Evolutionary conservation across 495 filamentous ascomycete genomes (phyloP).

Genomic region (Astrothelium subdiscretum): DNA sequence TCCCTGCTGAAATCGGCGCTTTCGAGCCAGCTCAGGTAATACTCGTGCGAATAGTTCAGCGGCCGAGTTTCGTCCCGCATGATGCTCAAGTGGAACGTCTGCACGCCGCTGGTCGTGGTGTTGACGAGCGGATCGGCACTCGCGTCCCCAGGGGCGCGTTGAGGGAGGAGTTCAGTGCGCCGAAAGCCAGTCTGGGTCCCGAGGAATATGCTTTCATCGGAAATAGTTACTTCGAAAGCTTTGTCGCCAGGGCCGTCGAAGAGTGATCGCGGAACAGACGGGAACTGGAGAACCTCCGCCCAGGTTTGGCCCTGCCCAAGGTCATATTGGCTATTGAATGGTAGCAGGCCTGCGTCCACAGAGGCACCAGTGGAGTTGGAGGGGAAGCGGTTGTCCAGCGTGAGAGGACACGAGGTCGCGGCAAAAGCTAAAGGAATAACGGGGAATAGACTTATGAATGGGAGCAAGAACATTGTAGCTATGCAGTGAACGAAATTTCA

Average conservation of each 20-base stretch:
- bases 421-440: background rate
- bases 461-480: background rate
- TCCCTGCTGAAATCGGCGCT: background rate
- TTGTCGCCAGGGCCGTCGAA: background rate
- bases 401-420: background rate
- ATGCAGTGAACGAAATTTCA: background rate
- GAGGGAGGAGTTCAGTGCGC: background rate
- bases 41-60: background rate
- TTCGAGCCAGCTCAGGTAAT: background rate
- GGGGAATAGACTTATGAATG: background rate
- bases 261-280: background rate
- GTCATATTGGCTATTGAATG: slow-evolving; percentile 1
- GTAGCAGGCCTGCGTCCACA: background rate
- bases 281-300: background rate
- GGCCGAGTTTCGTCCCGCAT: background rate
- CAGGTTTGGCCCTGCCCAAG: background rate
- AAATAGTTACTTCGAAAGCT: background rate
- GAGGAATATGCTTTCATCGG: background rate
- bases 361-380: background rate
- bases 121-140: background rate
- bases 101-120: background rate
- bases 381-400: background rate
- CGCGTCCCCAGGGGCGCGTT: background rate
- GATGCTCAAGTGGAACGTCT: slow-evolving; percentile 2
- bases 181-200: background rate